Base-by-base conservation (phyloP, 495 filamentous ascomycete species). In the Xylaria castorea region DNA sequence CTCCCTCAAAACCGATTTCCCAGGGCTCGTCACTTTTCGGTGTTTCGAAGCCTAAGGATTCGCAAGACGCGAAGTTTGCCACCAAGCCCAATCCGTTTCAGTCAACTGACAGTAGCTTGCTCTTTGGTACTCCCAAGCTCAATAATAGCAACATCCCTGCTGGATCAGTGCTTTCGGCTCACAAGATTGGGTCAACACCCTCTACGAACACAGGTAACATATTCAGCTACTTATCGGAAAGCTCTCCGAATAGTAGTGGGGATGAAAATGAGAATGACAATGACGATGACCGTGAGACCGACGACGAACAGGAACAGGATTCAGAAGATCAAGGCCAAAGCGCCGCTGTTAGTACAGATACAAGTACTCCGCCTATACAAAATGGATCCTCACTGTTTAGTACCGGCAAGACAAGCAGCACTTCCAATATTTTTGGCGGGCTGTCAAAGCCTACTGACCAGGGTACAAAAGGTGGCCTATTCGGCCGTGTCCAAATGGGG, bases 141-240 rank as follows among this genome's bases (percentile, higher is more conserved):
- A 53, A 53, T 11, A 48, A 67, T 27, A 66, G 57, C n/a, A 44
- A 30, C 36, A 58, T 18, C 7, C 64, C 53, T 0, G 36, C 70
- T 2, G 48, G 68, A 6, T 79, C 78, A 8, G 71, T 78, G 16
- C 68, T 79, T 22, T 61, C 66, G 11, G 60, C 5, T 8, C 67
- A 71, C 32, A 72, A 76, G 62, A n/a, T 70, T 50, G 74, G 63
- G 6, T 71, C 73, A 36, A 62, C 62, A 18, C 74, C 70, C 38
- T 69, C 70, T 16, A 74, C 71, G 3, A 79, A 51, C 38, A 72
- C 46, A 14, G 51, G 79, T 48, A 92, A 91, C 72, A 90, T 91
- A 32, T 92, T 92, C 70, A 85, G 89, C 64, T 87, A 91, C 70
- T 80, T 91, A 46, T 90, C 89, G 2, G 88, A 86, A 18, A 88